Percentiles rank a stretch among this genome's conserved stretches.
These are phyloP conservation scores for Microthlaspi erraticum DNA, from an alignment of 345 rosid species.

Conservation along the genomic window DNA sequence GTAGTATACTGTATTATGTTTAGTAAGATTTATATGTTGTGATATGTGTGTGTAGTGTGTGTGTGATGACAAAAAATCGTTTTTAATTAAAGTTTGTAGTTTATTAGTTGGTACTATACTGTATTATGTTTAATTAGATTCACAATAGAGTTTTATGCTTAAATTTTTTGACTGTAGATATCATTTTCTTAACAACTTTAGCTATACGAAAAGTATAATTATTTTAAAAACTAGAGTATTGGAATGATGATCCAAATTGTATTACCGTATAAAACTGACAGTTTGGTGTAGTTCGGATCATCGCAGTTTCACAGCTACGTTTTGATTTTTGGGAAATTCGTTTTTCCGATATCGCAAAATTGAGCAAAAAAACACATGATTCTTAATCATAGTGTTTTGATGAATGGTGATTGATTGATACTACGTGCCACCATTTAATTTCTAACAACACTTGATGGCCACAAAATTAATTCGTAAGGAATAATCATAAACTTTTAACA, in stretches of 20 bases:
- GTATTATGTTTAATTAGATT: too few relatives aligned
- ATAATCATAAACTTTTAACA: constrained; percentile 18
- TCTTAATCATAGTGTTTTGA: neutral
- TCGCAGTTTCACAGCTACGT: neutral
- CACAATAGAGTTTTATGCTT: too few relatives aligned
- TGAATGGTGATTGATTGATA: constrained; percentile 29
- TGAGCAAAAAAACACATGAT: constrained; percentile 16
- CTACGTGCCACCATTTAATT: constrained; percentile 29
- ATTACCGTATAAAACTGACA: neutral
- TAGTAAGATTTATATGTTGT: too few relatives aligned
- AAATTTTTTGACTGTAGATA: too few relatives aligned
- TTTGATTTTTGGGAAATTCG: neutral
- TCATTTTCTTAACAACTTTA: too few relatives aligned
- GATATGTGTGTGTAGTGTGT: too few relatives aligned
- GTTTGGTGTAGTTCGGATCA: neutral
- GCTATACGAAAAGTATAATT: too few relatives aligned
- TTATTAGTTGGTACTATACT: too few relatives aligned
- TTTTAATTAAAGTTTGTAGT: too few relatives aligned
- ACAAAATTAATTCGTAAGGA: constrained; percentile 8
- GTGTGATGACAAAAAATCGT: too few relatives aligned
- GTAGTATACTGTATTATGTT: too few relatives aligned
- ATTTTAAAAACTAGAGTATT: too few relatives aligned
- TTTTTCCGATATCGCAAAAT: neutral
- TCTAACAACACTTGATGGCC: constrained; percentile 34
- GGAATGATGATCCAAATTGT: neutral